Evolutionary conservation across 176 grass and related monocot species (phyloP).

Genomic region (Oryza coarctata): DNA sequence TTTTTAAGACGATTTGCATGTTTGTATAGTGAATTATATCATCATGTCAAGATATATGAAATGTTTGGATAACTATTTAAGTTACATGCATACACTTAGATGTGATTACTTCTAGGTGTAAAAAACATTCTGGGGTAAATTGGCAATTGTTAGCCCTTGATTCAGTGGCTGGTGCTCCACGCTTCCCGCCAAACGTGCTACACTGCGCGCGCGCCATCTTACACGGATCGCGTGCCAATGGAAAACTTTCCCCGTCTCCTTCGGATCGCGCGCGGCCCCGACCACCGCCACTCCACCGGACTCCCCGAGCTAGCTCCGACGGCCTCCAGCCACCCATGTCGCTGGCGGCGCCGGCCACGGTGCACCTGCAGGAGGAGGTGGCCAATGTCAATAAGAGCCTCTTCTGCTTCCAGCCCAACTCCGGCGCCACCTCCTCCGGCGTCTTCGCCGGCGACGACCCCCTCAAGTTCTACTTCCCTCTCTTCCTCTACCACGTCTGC

Average conservation of each 20-base stretch:
- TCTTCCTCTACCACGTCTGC: conserved; percentile 63
- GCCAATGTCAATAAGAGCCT: conserved; percentile 5
- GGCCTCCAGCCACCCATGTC: conserved; percentile 27
- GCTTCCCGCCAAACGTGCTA: conserved; percentile 25
- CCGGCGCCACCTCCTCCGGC: conserved; percentile 58
- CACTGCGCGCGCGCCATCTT: conserved; percentile 6
- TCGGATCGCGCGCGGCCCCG: background rate
- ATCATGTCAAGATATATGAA: too few relatives aligned
- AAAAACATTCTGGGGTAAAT: too few relatives aligned
- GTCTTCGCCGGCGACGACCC: conserved; percentile 78
- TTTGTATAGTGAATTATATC: too few relatives aligned
- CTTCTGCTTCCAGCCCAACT: conserved; percentile 49
- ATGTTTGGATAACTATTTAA: too few relatives aligned
- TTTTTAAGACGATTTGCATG: too few relatives aligned
- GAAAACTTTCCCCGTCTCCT: background rate
- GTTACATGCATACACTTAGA: too few relatives aligned
- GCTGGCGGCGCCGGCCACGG: background rate
- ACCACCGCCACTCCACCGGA: background rate
- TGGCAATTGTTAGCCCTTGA: background rate
- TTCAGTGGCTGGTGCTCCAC: conserved; percentile 27
- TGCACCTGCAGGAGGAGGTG: background rate
- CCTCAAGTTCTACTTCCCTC: conserved; percentile 73
- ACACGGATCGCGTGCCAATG: conserved; percentile 24
- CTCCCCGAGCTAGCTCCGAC: background rate
- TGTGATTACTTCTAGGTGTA: too few relatives aligned